Base-by-base conservation (phyloP, 1,139 yeast genomes). In the Kluyveromyces marxianus region DNA sequence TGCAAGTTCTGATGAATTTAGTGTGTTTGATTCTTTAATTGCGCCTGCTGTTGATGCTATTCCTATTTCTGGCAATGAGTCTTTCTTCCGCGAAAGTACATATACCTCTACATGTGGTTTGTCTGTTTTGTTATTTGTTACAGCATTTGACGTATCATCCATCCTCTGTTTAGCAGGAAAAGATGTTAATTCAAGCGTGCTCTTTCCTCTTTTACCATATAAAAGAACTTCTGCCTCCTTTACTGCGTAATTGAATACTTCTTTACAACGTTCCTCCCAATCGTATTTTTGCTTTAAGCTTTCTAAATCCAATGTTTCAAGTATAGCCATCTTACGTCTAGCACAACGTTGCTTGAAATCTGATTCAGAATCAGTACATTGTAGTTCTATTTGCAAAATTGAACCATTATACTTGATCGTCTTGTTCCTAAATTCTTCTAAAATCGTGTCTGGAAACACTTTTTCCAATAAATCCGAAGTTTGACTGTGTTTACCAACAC, bases 181-280 rank as follows among this genome's bases (percentile, higher is more conserved):
- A 6, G 34, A 32, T 5, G 34, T 5, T 4, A 32, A n/a, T 6
- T 60, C 56, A n/a, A 57, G 50, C 42, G 53, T 56, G 3, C 62
- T 51, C 48, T 75, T 71, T 24, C 77, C 77, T 56, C 72, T 75
- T 54, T 75, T 77, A 21, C 90, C 92, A 84, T 86, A 83, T 7
- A 83, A 74, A 37, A 83, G 69, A 48, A 79, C 73, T 4, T 86
- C 84, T 70, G 83, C 79, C 60, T 86, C 84, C 56, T 82, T 85
- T 40, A 82, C 74, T 25, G 87, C 81, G 58, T 86, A 89, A 42
- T 84, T 95, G 51, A 86, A 75, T 40, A 92, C 64, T 53, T 85
- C 94, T 55, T 79, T 81, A 51, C 81, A 69, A 57, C 85, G 86
- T 41, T 77, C 74, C 48, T 81, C 72, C 94, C 95, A 86, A 50